Base-by-base conservation (phyloP, 306 rosid species). In the Acmispon strigosus region DNA sequence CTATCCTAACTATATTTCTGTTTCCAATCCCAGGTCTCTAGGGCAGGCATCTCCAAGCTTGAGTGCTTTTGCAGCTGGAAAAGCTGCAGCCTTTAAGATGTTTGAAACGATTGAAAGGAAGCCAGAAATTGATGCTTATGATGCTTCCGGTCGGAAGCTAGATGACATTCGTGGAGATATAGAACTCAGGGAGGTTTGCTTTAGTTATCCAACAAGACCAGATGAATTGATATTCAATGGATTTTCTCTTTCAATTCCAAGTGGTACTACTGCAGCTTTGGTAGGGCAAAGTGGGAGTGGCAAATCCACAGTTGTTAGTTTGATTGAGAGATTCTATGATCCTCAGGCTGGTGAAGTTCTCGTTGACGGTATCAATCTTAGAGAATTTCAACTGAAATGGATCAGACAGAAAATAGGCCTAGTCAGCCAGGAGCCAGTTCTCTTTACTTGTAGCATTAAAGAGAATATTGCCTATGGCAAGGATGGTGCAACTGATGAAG, bases 231-330 rank as follows among this genome's bases (percentile, higher is more conserved):
- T 82, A 58, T 82, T 82, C 76, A 71, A 60, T 65, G 73, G 83
- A 39, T 85, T 88, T 77, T 83, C 85, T 19, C 79, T 85, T 14
- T 36, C 78, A 18, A 75, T 85, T 66, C 84, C 85, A 7, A 81
- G 88, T 6, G 93, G 93, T 11, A 62, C 78, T 36, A 85, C 84
- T 13, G 81, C 81, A 44, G 96, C 97, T 70, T 81, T 92, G 82
- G 96, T 92, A 27, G 97, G 97, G 29, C 84, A 92, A 56, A 92
- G 97, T 54, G 97, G 96, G 17, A 89, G 97, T 74, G 97, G 97
- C 4, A 92, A 92, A 61, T 89, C 97, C 10, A 89, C 97, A 1
- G 90, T 92, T 10, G 76, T 89, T 66, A 84, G 92, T 80, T 78
- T 92, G 86, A 81, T 92, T n/a, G 96, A 92, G 86, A 84, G 97